Evolutionary conservation across 1,284 basidiomycete genomes (phyloP), one percentile per base, ranked within the genome.

Genomic region (Trametes hirsuta): DNA sequence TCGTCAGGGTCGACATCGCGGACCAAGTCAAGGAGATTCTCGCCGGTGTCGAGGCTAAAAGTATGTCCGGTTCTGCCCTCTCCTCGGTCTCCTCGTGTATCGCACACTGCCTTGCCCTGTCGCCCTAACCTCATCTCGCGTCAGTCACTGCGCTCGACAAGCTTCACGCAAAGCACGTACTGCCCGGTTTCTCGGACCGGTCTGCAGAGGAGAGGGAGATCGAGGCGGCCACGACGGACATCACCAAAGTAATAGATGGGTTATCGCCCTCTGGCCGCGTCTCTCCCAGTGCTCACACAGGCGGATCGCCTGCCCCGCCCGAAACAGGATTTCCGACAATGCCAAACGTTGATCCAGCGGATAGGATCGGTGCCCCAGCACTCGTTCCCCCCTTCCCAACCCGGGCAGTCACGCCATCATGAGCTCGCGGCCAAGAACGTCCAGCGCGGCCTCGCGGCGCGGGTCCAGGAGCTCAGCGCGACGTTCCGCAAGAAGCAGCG

Each of bases 401-500:
- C 56, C 71, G 77, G 66, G 72, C 79, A 63, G 64, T 76, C 62
- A 75, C 79, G 71, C 56, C 81, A 92, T 55, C 84, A 91, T 69
- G 77, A 81, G 15, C 81, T 91, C 53, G 88, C 95, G 1, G 91
- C 93, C 44, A 90, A 94, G 77, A 99, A 99, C 72, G 94, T 98
- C n/a, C 97, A 99, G 75, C 88, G 95, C 35, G 96, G 91, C 11
- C 84, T 99, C 40, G 97, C 97, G 21, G 94, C 93, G 24, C 93
- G 95, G 72, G 88, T 98, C 10, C 97, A 99, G 79, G 93, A 95
- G 68, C 81, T 96, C 50, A 96, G 93, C 69, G 91, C 90, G 21
- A 81, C 88, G n/a, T 99, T 99, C 73, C 84, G 97, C 61, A 98
- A 97, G 81, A 98, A 97, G 79, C 97, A 99, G 77, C 87, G 93